Conservation (phyloP, 768 basidiomycete genomes). For the Dentipellis fragilis region DNA sequence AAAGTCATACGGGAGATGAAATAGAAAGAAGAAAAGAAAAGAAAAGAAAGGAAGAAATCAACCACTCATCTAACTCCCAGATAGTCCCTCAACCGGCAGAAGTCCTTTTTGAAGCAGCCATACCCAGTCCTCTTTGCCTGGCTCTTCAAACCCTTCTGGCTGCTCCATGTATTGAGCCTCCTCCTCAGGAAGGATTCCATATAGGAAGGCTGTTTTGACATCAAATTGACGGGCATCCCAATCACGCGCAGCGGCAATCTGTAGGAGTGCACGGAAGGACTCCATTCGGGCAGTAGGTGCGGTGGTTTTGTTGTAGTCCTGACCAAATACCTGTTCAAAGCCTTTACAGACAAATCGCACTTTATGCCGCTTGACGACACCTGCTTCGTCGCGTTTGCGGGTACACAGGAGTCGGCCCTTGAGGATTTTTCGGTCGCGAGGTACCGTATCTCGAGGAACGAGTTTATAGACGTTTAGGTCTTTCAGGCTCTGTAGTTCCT, state of each 20-base stretch:
- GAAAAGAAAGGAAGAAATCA: no score
- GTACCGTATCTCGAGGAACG: slow-evolving; percentile 12
- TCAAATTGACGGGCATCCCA: slow-evolving; percentile 31
- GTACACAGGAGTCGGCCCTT: slow-evolving; percentile 19
- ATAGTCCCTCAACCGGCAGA: no score
- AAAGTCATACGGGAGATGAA: no score
- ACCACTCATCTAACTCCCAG: no score
- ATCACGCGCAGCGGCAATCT: slow-evolving; percentile 23
- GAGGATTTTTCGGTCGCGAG: slow-evolving; percentile 16
- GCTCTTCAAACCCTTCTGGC: slow-evolving; percentile 16
- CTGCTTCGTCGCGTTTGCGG: slow-evolving; percentile 18
- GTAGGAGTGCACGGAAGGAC: slow-evolving; percentile 26
- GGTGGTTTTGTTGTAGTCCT: slow-evolving; percentile 32
- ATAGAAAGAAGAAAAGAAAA: no score
- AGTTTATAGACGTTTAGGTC: slow-evolving; percentile 15
- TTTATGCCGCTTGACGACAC: slow-evolving; percentile 22
- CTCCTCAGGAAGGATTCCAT: slow-evolving; percentile 17
- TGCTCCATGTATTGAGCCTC: slow-evolving; percentile 28
- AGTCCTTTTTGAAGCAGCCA: slow-evolving; percentile 15
- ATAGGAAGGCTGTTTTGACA: slow-evolving; percentile 30
- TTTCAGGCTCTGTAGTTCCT: slow-evolving; percentile 14
- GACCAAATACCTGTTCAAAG: slow-evolving; percentile 28
- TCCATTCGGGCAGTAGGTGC: slow-evolving; percentile 31
- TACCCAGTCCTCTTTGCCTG: slow-evolving; percentile 1
- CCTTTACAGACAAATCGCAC: slow-evolving; percentile 32